Evolutionary conservation across 345 rosid species (phyloP).

Genomic region (Eutrema yunnanense): DNA sequence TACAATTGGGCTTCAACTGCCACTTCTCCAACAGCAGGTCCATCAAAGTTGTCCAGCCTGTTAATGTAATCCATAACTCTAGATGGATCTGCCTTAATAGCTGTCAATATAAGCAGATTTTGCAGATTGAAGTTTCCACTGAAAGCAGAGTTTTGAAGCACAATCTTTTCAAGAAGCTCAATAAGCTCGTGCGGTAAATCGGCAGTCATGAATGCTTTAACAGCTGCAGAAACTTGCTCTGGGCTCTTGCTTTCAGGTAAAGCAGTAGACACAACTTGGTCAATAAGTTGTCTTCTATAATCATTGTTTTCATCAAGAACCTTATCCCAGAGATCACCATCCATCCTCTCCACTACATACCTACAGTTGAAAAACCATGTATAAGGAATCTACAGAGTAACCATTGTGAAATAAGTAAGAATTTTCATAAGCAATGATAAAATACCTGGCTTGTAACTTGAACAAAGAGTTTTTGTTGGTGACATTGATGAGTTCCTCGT

Average conservation of each 20-base stretch:
- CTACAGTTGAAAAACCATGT: slow-evolving; percentile 36
- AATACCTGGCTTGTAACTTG: slow-evolving; percentile 96
- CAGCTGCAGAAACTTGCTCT: slow-evolving; percentile 81
- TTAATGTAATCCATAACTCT: slow-evolving; percentile 97
- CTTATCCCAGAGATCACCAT: slow-evolving; percentile 96
- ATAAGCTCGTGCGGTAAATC: slow-evolving; percentile 77
- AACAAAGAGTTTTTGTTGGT: slow-evolving; percentile 95
- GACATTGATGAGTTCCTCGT: slow-evolving; percentile 92
- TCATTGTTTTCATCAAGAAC: slow-evolving; percentile 85
- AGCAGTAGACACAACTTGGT: slow-evolving; percentile 98
- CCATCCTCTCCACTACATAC: slow-evolving; percentile 99
- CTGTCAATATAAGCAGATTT: slow-evolving; percentile 92
- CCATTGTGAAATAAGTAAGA: neutral
- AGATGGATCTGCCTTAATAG: slow-evolving; percentile 93
- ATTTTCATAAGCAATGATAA: neutral
- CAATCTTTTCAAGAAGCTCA: slow-evolving; percentile 91
- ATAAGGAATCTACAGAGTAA: slow-evolving; percentile 22
- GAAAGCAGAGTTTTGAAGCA: slow-evolving; percentile 96
- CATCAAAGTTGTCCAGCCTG: slow-evolving; percentile 95
- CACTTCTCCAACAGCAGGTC: slow-evolving; percentile 96
- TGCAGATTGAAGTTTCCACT: slow-evolving; percentile 97
- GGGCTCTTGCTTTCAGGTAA: slow-evolving; percentile 91
- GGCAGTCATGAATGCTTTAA: slow-evolving; percentile 81
- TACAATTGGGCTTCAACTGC: slow-evolving; percentile 87
- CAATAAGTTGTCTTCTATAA: slow-evolving; percentile 85